These are phyloP conservation scores for Trichoderma sp. DNA, from an alignment of 2,329 filamentous ascomycete species.

Conservation along the genomic window DNA sequence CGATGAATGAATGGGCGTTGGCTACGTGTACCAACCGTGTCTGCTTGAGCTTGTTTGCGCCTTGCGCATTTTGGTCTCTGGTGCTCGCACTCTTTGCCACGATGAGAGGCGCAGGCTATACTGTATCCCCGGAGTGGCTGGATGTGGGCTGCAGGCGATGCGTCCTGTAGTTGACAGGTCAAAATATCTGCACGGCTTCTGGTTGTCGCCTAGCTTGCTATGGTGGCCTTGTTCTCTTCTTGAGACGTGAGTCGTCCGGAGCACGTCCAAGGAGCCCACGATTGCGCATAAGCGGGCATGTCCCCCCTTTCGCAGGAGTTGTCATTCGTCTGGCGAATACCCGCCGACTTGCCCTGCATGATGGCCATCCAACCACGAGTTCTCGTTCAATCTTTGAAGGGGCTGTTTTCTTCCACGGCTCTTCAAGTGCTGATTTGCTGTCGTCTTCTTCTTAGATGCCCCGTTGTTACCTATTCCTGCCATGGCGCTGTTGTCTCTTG, in stretches of 20 bases:
- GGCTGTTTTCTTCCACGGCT: neutral
- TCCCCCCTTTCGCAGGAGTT: neutral
- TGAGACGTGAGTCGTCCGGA: neutral
- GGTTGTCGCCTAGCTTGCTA: neutral
- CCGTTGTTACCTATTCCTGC: neutral
- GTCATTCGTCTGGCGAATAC: neutral
- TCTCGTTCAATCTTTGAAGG: neutral
- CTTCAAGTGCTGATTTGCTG: neutral
- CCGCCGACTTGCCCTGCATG: constrained; percentile 1
- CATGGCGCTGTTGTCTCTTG: neutral
- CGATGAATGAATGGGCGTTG: constrained; percentile 2
- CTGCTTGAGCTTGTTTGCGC: neutral
- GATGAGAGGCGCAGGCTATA: neutral
- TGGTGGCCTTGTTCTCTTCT: neutral
- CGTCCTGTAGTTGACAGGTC: constrained; percentile 8
- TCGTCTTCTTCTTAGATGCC: too few relatives aligned
- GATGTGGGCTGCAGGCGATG: neutral
- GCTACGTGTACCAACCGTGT: constrained; percentile 9
- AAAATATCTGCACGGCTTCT: constrained; percentile 1
- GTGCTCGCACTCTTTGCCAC: neutral
- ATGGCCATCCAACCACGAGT: neutral
- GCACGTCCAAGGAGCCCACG: neutral
- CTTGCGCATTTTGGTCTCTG: neutral
- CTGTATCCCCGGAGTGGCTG: constrained; percentile 7
- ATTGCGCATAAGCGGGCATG: neutral